A percentile compares a stretch with the other conserved stretches of the same genome.
These are phyloP conservation scores for Coemansia sp. DNA, from an alignment of 192 early-diverging fungal genomes.

Conservation along the genomic window DNA sequence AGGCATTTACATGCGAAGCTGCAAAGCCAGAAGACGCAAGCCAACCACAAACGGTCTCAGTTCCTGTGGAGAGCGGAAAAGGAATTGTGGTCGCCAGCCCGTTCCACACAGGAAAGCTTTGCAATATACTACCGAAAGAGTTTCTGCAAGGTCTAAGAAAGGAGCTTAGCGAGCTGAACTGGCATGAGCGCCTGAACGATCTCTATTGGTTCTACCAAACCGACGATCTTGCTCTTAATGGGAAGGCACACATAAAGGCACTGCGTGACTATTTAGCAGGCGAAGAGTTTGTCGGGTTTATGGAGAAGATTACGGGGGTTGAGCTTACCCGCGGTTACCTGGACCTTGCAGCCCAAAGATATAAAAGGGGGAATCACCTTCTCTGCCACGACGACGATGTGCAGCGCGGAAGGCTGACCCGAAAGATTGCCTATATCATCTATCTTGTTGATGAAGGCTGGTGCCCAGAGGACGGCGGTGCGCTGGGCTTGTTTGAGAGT, in stretches of 20 bases:
- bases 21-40: background rate
- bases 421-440: slow-evolving; percentile 71
- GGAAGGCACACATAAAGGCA: slow-evolving; percentile 41
- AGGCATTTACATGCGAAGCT: slow-evolving; percentile 21
- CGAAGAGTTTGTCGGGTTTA: slow-evolving; percentile 59
- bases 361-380: slow-evolving; percentile 61
- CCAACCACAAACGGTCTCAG: background rate
- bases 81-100: slow-evolving; percentile 25
- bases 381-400: slow-evolving; percentile 79
- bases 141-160: slow-evolving; percentile 27
- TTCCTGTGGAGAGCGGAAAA: background rate
- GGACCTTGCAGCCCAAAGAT: slow-evolving; percentile 70
- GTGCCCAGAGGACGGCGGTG: slow-evolving; percentile 63
- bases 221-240: slow-evolving; percentile 58
- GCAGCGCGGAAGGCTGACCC: slow-evolving; percentile 56
- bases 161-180: slow-evolving; percentile 25
- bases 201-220: slow-evolving; percentile 72
- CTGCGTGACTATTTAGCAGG: slow-evolving; percentile 63
- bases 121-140: slow-evolving; percentile 8
- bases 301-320: slow-evolving; percentile 64
- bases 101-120: slow-evolving; percentile 37
- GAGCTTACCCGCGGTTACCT: slow-evolving; percentile 59
- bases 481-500: slow-evolving; percentile 63
- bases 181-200: slow-evolving; percentile 62
- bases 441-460: slow-evolving; percentile 70